Base-by-base conservation (phyloP, 2,329 filamentous ascomycete species). In the Ceratocystis variospora region DNA sequence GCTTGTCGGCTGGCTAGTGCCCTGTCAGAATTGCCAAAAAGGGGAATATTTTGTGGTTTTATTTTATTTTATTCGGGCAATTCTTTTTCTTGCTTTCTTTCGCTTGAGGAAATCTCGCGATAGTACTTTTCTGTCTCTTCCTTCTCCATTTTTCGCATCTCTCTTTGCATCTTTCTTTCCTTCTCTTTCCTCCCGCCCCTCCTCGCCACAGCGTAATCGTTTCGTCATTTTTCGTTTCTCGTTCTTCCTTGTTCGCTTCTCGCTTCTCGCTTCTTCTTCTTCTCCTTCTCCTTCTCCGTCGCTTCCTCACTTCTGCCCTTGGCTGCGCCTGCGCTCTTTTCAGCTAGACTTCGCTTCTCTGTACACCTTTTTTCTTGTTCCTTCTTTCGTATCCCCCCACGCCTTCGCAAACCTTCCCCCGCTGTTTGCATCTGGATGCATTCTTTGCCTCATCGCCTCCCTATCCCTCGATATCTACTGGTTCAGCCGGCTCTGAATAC, bases 401-500 rank as follows among this genome's bases (percentile, higher is more conserved):
- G 37, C 37, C 37, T 41, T 12, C 10, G 33, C 33, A 37, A 12
- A 8, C 33, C 33, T 37, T 10, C 22, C 37, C 37, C 37, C 10
- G 46, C 46, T 19, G 46, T 19, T 44, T 37, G 59, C 28, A 62
- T 63, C 61, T 66, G 65, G 50, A 66, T 66, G 66, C 68, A 62
- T 62, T 68, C 69, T 68, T 10, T 25, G 22, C 19, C 12, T 12
- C 22, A 10, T 22, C 19, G 17, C 68, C 70, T 71, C 71, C 71
- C 71, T 71, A 71, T 28, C 50, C 5, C 50, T 15, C 37, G 37
- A 12, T 41, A 41, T 4, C 10, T 41, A 41, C 37, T 25, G 25
- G 71, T 81, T 81, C 80, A 82, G 80, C 80, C 78, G 79, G 79
- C 75, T 81, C 79, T 82, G 80, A 82, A 80, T 77, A 12, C 7